Evolutionary conservation across 2,329 filamentous ascomycete genomes (phyloP).

Genomic region (Penicillium sp.): DNA sequence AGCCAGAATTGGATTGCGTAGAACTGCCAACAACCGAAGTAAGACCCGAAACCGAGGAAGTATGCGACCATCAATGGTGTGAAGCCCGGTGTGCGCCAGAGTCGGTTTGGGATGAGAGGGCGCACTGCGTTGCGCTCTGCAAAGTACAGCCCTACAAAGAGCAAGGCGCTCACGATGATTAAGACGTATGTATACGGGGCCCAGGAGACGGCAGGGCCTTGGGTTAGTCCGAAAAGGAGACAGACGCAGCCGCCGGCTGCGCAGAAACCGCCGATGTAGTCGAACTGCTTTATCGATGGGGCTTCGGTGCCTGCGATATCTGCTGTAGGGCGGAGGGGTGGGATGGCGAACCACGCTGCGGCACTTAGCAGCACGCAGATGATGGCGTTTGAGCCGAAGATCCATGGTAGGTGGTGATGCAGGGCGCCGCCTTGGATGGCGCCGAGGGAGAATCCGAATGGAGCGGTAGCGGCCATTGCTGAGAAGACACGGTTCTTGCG

Average conservation of each 20-base stretch:
- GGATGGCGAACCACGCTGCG: conserved; percentile 44
- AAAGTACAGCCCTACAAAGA: conserved; percentile 49
- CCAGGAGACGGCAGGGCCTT: conserved; percentile 53
- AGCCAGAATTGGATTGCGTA: conserved; percentile 45
- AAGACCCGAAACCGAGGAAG: conserved; percentile 48
- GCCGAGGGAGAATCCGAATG: conserved; percentile 47
- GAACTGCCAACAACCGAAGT: conserved; percentile 44
- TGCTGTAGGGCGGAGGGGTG: conserved; percentile 34
- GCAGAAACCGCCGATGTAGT: conserved; percentile 45
- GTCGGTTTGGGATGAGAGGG: conserved; percentile 47
- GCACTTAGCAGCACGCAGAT: conserved; percentile 38
- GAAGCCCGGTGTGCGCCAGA: conserved; percentile 48
- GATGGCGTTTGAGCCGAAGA: conserved; percentile 47
- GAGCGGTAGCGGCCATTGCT: conserved; percentile 50
- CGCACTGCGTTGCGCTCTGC: conserved; percentile 45
- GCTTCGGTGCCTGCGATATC: conserved; percentile 30
- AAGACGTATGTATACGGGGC: conserved; percentile 49
- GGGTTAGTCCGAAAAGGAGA: conserved; percentile 59
- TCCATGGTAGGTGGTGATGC: conserved; percentile 42
- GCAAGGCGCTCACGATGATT: conserved; percentile 49
- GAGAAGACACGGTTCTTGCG: conserved; percentile 52
- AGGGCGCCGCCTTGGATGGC: conserved; percentile 46
- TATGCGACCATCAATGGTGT: conserved; percentile 46
- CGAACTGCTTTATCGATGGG: conserved; percentile 33
- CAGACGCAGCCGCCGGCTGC: conserved; percentile 54